phyloP scores from a whole-genome alignment of 495 filamentous ascomycete species.

The Penicillium arizonense region DNA sequence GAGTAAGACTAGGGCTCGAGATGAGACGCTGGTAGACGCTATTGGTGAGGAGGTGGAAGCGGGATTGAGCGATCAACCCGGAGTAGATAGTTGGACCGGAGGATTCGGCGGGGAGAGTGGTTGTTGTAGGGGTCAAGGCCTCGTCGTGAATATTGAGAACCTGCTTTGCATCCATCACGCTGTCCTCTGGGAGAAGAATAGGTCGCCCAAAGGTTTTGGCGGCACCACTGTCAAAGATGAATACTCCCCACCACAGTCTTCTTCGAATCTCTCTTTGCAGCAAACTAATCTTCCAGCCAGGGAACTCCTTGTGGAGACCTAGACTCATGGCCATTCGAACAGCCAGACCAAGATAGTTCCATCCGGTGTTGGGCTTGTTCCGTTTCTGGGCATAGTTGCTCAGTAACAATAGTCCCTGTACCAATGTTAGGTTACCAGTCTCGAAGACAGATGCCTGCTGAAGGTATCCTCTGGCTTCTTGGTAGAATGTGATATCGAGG shows the following conservation, averaged over 20 bases:
- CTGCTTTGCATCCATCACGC: constrained; percentile 47
- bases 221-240: constrained; percentile 48
- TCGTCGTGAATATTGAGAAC: constrained; percentile 51
- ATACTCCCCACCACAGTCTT: constrained; percentile 48
- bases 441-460: constrained; percentile 50
- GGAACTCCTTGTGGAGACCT: constrained; percentile 56
- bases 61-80: constrained; percentile 46
- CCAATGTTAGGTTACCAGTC: constrained; percentile 49
- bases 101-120: constrained; percentile 40
- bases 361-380: constrained; percentile 56
- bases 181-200: constrained; percentile 46
- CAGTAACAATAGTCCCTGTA: constrained; percentile 51
- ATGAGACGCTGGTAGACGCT: constrained; percentile 51
- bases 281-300: constrained; percentile 51
- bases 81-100: constrained; percentile 49
- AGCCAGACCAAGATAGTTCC: constrained; percentile 53
- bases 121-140: constrained; percentile 42
- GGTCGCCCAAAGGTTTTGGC: constrained; percentile 49
- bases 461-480: constrained; percentile 43
- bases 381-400: constrained; percentile 57
- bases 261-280: constrained; percentile 47
- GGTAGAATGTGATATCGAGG: constrained; percentile 48
- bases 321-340: constrained; percentile 53
- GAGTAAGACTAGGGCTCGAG: constrained; percentile 46
- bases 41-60: constrained; percentile 49